A percentile compares a stretch with the other conserved stretches of the same genome.
phyloP scores from a whole-genome alignment of 2,329 filamentous ascomycete species.

The Ilyonectria sp. region DNA sequence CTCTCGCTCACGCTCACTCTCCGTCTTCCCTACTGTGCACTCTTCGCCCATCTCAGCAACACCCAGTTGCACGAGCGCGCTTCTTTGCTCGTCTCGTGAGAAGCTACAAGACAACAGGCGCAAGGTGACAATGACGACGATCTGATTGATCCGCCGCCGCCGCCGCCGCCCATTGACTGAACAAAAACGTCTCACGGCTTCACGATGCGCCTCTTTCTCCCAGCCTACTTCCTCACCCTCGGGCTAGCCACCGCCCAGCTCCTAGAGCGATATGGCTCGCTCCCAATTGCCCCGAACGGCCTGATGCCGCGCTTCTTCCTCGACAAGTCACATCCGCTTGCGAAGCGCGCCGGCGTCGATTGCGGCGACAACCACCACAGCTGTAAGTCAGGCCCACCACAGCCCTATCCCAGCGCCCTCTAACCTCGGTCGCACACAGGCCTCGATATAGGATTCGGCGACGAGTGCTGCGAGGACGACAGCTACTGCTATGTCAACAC shows the following conservation, averaged over 20 bases:
- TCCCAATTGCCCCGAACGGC: conserved; percentile 44
- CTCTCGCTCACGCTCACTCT: neutral
- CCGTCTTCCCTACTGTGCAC: conserved; percentile 1
- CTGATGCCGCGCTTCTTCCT: conserved; percentile 51
- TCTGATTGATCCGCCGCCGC: conserved; percentile 15
- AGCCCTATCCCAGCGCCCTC: neutral
- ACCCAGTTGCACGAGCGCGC: neutral
- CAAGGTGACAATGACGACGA: conserved; percentile 17
- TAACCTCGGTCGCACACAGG: conserved; percentile 49
- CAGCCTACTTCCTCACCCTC: conserved; percentile 23
- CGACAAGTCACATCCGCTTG: conserved; percentile 48
- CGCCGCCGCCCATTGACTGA: conserved; percentile 8
- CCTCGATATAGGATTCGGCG: conserved; percentile 57
- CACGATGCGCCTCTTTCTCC: conserved; percentile 38
- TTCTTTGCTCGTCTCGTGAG: conserved; percentile 11
- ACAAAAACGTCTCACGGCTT: neutral
- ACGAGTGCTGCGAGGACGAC: conserved; percentile 60
- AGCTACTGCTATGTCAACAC: conserved; percentile 63
- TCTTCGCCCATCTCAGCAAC: neutral
- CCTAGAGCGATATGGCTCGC: conserved; percentile 39
- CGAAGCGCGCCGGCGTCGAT: conserved; percentile 43
- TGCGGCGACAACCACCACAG: conserved; percentile 50
- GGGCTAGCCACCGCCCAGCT: conserved; percentile 36
- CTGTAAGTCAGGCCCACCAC: conserved; percentile 46
- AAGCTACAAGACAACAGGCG: neutral